Percentiles rank a stretch among this genome's conserved stretches.
Evolutionary conservation across 78 protist genomes (phyloP).

Genomic region (Planoprotostelium fungivorum): DNA sequence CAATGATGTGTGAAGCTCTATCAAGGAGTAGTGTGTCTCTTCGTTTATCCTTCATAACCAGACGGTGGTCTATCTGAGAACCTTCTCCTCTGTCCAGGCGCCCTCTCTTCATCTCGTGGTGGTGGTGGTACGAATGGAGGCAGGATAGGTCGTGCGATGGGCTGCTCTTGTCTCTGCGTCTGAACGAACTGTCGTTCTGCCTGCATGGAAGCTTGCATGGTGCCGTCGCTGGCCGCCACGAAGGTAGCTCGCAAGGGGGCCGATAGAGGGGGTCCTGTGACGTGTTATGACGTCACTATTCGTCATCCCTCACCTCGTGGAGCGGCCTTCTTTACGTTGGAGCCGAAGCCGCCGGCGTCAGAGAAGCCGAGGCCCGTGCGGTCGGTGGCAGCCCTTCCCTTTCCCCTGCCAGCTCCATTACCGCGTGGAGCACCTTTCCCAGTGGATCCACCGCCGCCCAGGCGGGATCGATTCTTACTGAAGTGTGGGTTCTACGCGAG

Average conservation of each 20-base stretch:
- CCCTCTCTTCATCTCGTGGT: too few species aligned
- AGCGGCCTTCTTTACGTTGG: not conserved
- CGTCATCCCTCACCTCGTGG: not conserved
- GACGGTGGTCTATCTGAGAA: too few species aligned
- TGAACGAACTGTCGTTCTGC: too few species aligned
- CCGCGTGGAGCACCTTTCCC: conserved; percentile 11
- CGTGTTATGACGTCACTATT: not conserved
- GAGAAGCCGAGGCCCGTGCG: not conserved
- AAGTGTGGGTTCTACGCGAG: conserved; percentile 5
- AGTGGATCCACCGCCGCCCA: conserved; percentile 1
- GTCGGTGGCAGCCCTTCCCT: not conserved
- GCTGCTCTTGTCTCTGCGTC: too few species aligned
- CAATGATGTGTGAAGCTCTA: too few species aligned
- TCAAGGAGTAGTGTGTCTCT: too few species aligned
- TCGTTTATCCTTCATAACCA: too few species aligned
- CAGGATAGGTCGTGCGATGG: too few species aligned
- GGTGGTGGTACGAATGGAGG: too few species aligned
- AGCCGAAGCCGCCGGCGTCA: not conserved
- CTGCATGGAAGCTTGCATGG: not conserved
- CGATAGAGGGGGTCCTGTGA: not conserved
- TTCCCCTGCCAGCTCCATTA: conserved; percentile 16
- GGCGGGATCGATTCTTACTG: not conserved
- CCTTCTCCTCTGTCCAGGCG: too few species aligned
- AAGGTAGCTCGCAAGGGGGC: not conserved
- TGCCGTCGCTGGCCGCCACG: not conserved